Percentiles rank a stretch among this genome's conserved stretches.
Conservation (phyloP, 2,329 filamentous ascomycete genomes). For the Venturiaceae sp. region DNA sequence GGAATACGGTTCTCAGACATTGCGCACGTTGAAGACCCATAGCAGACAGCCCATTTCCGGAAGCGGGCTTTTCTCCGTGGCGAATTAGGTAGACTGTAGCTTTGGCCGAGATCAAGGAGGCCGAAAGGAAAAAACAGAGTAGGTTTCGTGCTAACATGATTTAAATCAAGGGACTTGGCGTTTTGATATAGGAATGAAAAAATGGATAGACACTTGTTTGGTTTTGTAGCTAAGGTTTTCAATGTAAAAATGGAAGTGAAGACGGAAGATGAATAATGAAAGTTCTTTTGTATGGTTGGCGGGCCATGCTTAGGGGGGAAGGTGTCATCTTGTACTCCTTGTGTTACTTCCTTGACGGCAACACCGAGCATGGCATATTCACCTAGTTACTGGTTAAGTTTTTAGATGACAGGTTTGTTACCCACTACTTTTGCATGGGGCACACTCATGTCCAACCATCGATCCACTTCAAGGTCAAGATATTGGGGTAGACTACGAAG, state of each 20-base stretch:
- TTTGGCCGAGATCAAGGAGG: slow-evolving; percentile 13
- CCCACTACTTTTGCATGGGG: neutral
- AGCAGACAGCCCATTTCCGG: slow-evolving; percentile 39
- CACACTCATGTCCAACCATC: neutral
- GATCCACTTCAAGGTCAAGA: too few relatives aligned
- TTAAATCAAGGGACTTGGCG: neutral
- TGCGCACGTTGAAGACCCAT: slow-evolving; percentile 46
- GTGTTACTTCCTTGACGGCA: too few relatives aligned
- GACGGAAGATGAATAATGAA: too few relatives aligned
- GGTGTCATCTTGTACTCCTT: too few relatives aligned
- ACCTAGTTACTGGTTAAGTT: too few relatives aligned
- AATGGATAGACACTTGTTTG: neutral
- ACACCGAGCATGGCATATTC: too few relatives aligned
- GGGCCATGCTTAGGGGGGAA: too few relatives aligned
- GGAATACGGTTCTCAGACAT: slow-evolving; percentile 48
- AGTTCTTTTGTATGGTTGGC: too few relatives aligned
- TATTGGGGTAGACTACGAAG: too few relatives aligned
- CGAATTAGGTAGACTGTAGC: slow-evolving; percentile 54
- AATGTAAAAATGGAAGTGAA: too few relatives aligned
- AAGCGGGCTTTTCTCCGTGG: slow-evolving; percentile 53
- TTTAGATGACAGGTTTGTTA: too few relatives aligned
- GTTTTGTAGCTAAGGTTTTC: neutral
- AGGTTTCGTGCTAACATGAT: neutral
- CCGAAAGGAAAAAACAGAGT: neutral
- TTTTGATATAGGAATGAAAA: neutral